Percentiles rank a stretch among this genome's conserved stretches.
Conservation (phyloP, 768 basidiomycete species). For the Tricholoma flavovirens region DNA sequence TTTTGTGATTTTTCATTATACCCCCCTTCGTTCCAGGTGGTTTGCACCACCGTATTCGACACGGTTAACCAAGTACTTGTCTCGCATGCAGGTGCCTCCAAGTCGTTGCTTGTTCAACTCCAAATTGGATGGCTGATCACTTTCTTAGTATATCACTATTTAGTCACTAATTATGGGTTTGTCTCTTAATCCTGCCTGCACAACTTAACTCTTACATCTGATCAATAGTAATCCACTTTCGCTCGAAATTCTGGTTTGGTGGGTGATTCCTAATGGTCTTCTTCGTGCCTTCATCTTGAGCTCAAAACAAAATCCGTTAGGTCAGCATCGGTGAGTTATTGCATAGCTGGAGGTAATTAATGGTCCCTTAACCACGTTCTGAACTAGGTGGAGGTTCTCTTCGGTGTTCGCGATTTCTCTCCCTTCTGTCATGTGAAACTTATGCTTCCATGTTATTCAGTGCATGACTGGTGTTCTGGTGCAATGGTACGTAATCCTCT, state of each 20-base stretch:
- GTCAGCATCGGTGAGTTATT: not conserved
- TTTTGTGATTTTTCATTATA: too few species aligned
- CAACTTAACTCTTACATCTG: not conserved
- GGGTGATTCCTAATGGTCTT: not conserved
- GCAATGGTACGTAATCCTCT: too few species aligned
- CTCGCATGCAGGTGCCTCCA: not conserved
- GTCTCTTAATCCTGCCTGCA: not conserved
- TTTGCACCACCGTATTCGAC: not conserved
- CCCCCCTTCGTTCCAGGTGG: too few species aligned
- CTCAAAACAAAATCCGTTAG: not conserved
- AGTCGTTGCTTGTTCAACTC: too few species aligned
- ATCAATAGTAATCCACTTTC: slow-evolving; percentile 17
- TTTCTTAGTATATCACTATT: slow-evolving; percentile 14
- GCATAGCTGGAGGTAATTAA: too few species aligned
- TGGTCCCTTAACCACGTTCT: too few species aligned
- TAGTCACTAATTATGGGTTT: slow-evolving; percentile 16
- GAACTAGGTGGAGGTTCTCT: too few species aligned
- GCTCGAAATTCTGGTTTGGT: slow-evolving; percentile 25
- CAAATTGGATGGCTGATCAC: not conserved
- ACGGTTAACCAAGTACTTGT: not conserved
- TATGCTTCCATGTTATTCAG: too few species aligned
- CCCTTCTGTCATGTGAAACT: too few species aligned
- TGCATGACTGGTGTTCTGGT: too few species aligned
- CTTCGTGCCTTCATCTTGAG: not conserved
- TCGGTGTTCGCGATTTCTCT: too few species aligned